Percentiles rank a stretch among this genome's conserved stretches.
phyloP scores from a whole-genome alignment of 148 eudicot genomes.

The Hydrangea macrophylla region DNA sequence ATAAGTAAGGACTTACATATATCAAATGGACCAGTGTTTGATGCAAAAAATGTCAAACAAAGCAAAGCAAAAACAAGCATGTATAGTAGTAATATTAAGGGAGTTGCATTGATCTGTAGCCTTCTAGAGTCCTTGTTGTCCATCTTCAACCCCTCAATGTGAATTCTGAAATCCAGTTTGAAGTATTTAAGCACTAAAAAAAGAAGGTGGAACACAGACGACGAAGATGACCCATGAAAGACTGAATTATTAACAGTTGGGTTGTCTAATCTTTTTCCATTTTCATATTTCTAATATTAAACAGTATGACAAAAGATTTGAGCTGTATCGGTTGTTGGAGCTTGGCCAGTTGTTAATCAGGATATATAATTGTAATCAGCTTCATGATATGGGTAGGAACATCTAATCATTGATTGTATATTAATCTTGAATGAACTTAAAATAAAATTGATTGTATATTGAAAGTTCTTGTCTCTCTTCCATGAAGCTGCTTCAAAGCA shows the following conservation, averaged over 20 bases:
- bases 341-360: too few relatives aligned
- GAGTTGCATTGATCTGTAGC: background rate
- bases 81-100: background rate
- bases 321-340: too few relatives aligned
- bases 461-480: too few relatives aligned
- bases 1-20: slow-evolving; percentile 8
- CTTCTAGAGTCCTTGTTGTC: background rate
- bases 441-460: too few relatives aligned
- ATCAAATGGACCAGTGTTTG: slow-evolving; percentile 4
- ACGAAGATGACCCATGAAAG: background rate
- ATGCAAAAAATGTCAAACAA: slow-evolving; percentile 5
- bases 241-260: background rate
- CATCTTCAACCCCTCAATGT: background rate
- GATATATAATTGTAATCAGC: too few relatives aligned
- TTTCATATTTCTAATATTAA: too few relatives aligned
- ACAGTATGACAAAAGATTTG: too few relatives aligned
- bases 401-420: too few relatives aligned
- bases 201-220: background rate
- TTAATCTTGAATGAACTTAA: too few relatives aligned
- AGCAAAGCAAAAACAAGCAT: slow-evolving; percentile 8
- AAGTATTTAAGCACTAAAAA: background rate
- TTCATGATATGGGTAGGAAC: too few relatives aligned
- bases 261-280: background rate
- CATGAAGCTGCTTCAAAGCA: too few relatives aligned
- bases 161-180: background rate